Conservation (phyloP, 1,139 yeast species). For the Wickerhamomyces sp. region DNA sequence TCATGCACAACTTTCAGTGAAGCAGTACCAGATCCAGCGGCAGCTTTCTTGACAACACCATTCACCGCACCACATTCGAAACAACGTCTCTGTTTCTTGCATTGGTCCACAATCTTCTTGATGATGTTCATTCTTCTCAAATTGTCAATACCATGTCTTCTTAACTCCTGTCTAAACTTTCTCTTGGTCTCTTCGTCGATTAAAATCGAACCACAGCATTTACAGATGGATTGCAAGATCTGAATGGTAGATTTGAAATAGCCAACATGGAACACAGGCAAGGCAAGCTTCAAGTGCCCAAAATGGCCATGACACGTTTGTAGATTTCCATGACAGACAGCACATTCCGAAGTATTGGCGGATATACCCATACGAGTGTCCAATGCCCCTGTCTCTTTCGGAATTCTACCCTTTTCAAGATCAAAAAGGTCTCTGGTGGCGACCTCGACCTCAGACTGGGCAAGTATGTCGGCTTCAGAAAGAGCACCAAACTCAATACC, state of each 20-base stretch:
- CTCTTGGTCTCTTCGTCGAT: constrained; percentile 70
- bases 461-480: constrained; percentile 84
- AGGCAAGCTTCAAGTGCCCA: constrained; percentile 87
- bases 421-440: constrained; percentile 89
- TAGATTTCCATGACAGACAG: constrained; percentile 86
- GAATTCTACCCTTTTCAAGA: constrained; percentile 76
- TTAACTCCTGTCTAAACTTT: constrained; percentile 64
- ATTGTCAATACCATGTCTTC: constrained; percentile 88
- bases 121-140: constrained; percentile 85
- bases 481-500: constrained; percentile 92
- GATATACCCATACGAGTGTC: constrained; percentile 95
- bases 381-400: constrained; percentile 80
- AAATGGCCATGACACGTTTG: constrained; percentile 98
- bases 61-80: constrained; percentile 80
- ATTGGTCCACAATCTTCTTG: constrained; percentile 81
- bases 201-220: constrained; percentile 76
- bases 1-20: constrained; percentile 94
- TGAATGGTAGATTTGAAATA: constrained; percentile 89
- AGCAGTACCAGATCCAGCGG: constrained; percentile 86
- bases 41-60: constrained; percentile 97
- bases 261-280: constrained; percentile 97
- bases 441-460: constrained; percentile 93
- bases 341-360: constrained; percentile 75
- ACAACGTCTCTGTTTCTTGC: constrained; percentile 93
- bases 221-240: constrained; percentile 88